Evolutionary conservation across 225 moss, liverwort and hornwort genomes (phyloP).

Genomic region (Sphagnum tenellum): DNA sequence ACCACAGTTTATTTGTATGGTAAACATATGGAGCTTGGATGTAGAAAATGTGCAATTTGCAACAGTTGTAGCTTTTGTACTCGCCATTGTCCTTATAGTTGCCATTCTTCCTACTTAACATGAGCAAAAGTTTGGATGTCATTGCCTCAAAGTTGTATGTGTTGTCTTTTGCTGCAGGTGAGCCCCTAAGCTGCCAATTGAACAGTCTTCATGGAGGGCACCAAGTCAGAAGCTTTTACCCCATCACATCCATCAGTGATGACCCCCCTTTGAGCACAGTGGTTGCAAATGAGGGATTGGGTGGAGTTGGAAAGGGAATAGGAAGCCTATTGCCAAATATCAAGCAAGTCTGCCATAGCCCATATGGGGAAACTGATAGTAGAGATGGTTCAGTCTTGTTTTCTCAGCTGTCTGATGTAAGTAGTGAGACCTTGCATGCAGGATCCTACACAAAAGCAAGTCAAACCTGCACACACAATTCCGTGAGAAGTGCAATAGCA

Average conservation of each 20-base stretch:
- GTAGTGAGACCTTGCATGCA: slow-evolving; percentile 50
- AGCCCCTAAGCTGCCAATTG: slow-evolving; percentile 38
- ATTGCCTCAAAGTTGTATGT: no score
- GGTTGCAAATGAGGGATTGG: slow-evolving; percentile 52
- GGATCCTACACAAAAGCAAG: slow-evolving; percentile 51
- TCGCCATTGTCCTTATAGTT: no score
- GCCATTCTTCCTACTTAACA: no score
- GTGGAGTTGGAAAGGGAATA: slow-evolving; percentile 30
- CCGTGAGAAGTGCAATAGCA: slow-evolving; percentile 52
- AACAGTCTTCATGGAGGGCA: slow-evolving; percentile 35
- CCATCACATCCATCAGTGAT: slow-evolving; percentile 40
- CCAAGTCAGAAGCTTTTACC: slow-evolving; percentile 43
- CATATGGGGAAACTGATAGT: slow-evolving; percentile 37
- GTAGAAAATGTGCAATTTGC: no score
- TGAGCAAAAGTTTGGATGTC: no score
- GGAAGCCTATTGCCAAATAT: slow-evolving; percentile 53
- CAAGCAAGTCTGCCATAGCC: slow-evolving; percentile 54
- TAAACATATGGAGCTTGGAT: no score
- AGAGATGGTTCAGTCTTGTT: slow-evolving; percentile 48
- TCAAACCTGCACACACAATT: slow-evolving; percentile 69
- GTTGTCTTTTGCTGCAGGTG: slow-evolving; percentile 28
- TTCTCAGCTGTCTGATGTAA: slow-evolving; percentile 68
- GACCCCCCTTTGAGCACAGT: slow-evolving; percentile 49
- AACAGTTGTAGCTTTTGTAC: no score
- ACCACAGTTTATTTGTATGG: no score